Base-by-base conservation (phyloP, 1,284 basidiomycete genomes). In the Ganoderma leucocontextum region DNA sequence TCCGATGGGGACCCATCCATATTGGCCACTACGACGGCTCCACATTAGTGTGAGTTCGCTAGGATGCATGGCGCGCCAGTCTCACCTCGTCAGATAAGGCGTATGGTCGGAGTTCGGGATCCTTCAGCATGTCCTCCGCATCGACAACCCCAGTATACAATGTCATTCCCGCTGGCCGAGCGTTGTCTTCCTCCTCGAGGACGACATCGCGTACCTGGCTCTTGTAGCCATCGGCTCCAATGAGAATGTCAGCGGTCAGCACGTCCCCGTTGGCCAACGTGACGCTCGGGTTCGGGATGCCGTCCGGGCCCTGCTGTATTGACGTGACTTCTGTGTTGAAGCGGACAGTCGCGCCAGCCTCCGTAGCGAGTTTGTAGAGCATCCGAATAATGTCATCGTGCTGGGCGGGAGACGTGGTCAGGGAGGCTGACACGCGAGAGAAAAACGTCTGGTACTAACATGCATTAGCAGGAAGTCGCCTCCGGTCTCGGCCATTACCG, bases 401-500 rank as follows among this genome's bases (percentile, higher is more conserved):
- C 85, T 88, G 72, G 15, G 47, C 64, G 13, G 36, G 10, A 19
- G 38, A 29, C 9, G n/a, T 9, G 35, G 8, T 39, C 22, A 36
- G 38, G 22, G 58, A 38, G 38, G 13, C 36, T 25, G n/a, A n/a
- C 22, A 8, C 58, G 25, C 6, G 58, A 15, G 9, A 39, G 38
- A 60, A 39, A 22, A 39, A 5, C 13, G n/a, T 25, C 35, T 10
- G 13, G 61, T 33, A 58, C 75, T 69, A 68, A 79, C 76, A 63
- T 78, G 74, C 67, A 76, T 73, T 63, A 88, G 75, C 57, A 85
- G 75, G 70, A 87, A 88, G 25, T 86, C 83, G 1, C 84, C 87
- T 7, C 87, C 87, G 0, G 84, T 83, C 68, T 88, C 87, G 63
- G 82, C 78, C 67, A 89, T 81, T 7, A 89, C 81, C 38, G 85